Percentiles rank a stretch among this genome's conserved stretches.
Evolutionary conservation across 768 basidiomycete species (phyloP).

Genomic region (Podaxis carcinomalis): DNA sequence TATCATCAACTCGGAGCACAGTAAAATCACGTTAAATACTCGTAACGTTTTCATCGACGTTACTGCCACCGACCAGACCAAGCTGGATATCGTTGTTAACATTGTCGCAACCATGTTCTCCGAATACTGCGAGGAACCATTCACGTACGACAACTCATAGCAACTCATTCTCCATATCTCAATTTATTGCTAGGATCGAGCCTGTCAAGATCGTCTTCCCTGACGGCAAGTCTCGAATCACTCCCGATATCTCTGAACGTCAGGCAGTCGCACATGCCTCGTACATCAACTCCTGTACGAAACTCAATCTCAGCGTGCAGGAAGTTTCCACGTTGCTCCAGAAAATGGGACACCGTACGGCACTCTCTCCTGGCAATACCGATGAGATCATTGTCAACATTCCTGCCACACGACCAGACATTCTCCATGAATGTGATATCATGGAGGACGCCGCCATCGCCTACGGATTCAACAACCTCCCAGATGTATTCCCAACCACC

Average conservation of each 20-base stretch:
- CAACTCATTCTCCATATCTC: background rate
- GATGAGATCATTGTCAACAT: constrained; percentile 77
- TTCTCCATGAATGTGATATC: constrained; percentile 96
- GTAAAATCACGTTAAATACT: constrained; percentile 94
- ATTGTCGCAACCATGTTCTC: constrained; percentile 98
- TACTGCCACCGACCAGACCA: constrained; percentile 95
- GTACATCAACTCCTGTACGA: constrained; percentile 96
- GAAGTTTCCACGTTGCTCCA: constrained; percentile 71
- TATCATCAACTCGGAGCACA: constrained; percentile 96
- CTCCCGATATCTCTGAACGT: constrained; percentile 77
- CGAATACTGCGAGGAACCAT: constrained; percentile 90
- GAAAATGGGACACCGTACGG: constrained; percentile 75
- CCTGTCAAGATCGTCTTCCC: constrained; percentile 83
- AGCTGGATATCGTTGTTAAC: constrained; percentile 92
- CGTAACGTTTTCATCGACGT: constrained; percentile 95
- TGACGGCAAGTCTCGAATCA: constrained; percentile 70
- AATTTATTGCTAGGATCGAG: constrained; percentile 63
- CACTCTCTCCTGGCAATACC: constrained; percentile 44
- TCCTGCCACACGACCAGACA: constrained; percentile 96
- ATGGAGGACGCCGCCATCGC: constrained; percentile 99
- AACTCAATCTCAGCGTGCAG: constrained; percentile 61
- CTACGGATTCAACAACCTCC: constrained; percentile 96
- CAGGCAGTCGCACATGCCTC: constrained; percentile 73
- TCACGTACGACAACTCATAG: constrained; percentile 58
- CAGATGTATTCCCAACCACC: constrained; percentile 86